Percentiles rank a stretch among this genome's conserved stretches.
Conservation (phyloP, 139 green algal genomes). For the Ulvella scutata region DNA sequence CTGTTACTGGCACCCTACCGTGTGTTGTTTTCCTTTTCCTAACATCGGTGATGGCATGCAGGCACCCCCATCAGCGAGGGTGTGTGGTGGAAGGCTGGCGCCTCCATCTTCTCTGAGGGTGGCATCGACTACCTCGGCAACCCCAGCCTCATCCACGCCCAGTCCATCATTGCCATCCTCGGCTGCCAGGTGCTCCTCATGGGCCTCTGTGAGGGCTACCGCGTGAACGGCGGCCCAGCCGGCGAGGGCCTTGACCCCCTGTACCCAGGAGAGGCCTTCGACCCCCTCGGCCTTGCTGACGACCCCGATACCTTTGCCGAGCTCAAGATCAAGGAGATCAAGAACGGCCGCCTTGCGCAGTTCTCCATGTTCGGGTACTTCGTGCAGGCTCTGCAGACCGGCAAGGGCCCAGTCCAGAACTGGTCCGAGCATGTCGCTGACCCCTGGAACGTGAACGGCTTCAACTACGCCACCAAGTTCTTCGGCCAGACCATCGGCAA, state of each 20-base stretch:
- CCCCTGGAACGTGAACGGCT: background rate
- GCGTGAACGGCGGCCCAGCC: conserved; percentile 65
- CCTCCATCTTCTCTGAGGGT: conserved; percentile 79
- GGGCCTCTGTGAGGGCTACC: conserved; percentile 83
- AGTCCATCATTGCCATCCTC: conserved; percentile 87
- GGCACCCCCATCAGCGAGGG: conserved; percentile 51
- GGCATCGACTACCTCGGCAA: conserved; percentile 92
- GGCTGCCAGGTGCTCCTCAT: conserved; percentile 77
- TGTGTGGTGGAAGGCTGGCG: conserved; percentile 93
- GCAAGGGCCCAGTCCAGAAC: conserved; percentile 39
- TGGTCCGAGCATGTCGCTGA: conserved; percentile 14
- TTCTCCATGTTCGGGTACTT: conserved; percentile 42
- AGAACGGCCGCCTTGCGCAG: conserved; percentile 54
- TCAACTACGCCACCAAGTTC: conserved; percentile 3
- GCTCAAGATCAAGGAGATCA: conserved; percentile 64
- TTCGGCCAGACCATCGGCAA: no score
- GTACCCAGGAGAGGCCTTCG: conserved; percentile 12
- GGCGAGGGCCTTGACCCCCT: background rate
- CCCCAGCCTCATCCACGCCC: conserved; percentile 80
- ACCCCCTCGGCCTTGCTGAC: conserved; percentile 58
- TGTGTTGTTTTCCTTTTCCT: no score
- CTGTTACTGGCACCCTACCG: no score
- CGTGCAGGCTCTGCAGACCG: conserved; percentile 47
- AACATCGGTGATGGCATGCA: no score
- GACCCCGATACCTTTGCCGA: conserved; percentile 72